Evolutionary conservation across 495 filamentous ascomycete species (phyloP).

Genomic region (Aspergillus egyptiacus): DNA sequence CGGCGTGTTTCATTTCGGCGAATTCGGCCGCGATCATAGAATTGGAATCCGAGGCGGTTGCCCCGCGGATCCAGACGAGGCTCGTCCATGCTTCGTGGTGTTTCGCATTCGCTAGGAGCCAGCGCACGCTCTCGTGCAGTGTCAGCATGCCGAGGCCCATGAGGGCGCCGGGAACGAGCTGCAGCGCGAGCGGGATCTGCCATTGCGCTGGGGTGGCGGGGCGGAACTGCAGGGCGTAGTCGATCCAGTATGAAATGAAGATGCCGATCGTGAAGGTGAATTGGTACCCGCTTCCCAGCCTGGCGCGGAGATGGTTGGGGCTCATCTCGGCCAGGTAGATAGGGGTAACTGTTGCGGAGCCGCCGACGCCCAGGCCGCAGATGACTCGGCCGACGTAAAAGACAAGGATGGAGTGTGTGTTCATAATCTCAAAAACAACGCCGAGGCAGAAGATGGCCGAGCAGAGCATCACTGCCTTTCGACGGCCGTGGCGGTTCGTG

Average conservation of each 20-base stretch:
- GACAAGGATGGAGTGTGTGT: slow-evolving; percentile 33
- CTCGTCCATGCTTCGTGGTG: slow-evolving; percentile 39
- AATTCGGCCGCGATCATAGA: slow-evolving; percentile 30
- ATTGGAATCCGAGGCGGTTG: slow-evolving; percentile 25
- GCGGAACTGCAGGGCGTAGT: slow-evolving; percentile 51
- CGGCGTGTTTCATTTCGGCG: slow-evolving; percentile 36
- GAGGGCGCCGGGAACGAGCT: slow-evolving; percentile 44
- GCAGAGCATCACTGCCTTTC: slow-evolving; percentile 38
- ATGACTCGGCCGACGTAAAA: slow-evolving; percentile 48
- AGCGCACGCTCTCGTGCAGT: slow-evolving; percentile 46
- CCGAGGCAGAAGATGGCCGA: slow-evolving; percentile 44
- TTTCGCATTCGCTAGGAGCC: slow-evolving; percentile 43
- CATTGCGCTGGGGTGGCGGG: slow-evolving; percentile 48
- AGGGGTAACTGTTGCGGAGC: slow-evolving; percentile 50
- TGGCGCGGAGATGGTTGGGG: slow-evolving; percentile 48
- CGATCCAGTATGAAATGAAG: slow-evolving; percentile 48
- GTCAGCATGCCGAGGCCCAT: slow-evolving; percentile 48
- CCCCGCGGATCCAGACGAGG: slow-evolving; percentile 46
- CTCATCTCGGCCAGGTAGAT: slow-evolving; percentile 55
- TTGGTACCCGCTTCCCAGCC: slow-evolving; percentile 48
- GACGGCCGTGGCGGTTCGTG: slow-evolving; percentile 39
- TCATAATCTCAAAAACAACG: slow-evolving; percentile 40
- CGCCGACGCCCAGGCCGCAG: slow-evolving; percentile 52
- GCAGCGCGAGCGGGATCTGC: slow-evolving; percentile 50
- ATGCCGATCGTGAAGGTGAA: slow-evolving; percentile 50